Evolutionary conservation across 768 basidiomycete species (phyloP), one percentile per base, ranked within the genome.

Genomic region (Lentinula detonsa): DNA sequence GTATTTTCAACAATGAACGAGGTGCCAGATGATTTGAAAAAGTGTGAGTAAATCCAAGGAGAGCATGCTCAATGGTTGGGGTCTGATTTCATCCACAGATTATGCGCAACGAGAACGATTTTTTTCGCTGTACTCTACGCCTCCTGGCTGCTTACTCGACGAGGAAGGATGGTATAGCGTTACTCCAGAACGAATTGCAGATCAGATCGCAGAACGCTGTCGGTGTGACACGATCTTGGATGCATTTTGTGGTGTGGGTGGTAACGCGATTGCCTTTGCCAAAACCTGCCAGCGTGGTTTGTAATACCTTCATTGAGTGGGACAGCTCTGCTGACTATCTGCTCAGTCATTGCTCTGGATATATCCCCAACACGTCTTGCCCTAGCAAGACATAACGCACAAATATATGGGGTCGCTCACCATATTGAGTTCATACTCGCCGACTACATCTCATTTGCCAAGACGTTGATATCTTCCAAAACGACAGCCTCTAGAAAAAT

Each of bases 141-240:
- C 73, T 10, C 78, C 80, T 0, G 94, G 95, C 0, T 93, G 94
- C 69, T 78, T 97, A 2, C 76, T 98, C 10, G 97, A 98, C 64
- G 85, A 91, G 65, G 93, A 96, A 71, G 96, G 96, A n/a, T 98
- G 95, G 96, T 98, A 90, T 74, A 94, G 91, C 63, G 88, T 98
- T 61, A 99, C 97, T 0, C 96, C 97, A 0, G 95, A 98, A 68
- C 81, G 80, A 42, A 85, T 99, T n/a, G 97, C 95, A 7, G 74
- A 84, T 62, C 95, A 93, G 70, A 98, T 98, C 49, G 96, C 97
- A 0, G 90, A 96, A 65, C 79, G 95, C 23, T 97, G 96, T 77
- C 83, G 90, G 7, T 93, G 89, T 64, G 85, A 85, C 63, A 88
- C 87, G 3, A 79, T 97, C 62, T n/a, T 96, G 39, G 97, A 98